Conservation (phyloP, 2,329 filamentous ascomycete genomes). For the Geosmithia putterillii region DNA sequence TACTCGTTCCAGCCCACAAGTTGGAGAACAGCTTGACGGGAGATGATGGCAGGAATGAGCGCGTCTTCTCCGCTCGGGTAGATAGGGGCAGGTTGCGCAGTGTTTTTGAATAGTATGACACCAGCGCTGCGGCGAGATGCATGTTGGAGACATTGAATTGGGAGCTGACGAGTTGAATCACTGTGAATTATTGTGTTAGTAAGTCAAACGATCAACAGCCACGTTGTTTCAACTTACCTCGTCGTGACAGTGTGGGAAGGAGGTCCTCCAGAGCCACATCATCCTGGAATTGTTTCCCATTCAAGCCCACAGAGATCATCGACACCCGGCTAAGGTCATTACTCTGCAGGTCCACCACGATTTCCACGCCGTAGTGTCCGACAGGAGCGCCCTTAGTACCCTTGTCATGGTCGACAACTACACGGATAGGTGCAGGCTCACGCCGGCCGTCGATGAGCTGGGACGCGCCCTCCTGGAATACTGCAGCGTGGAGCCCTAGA, state of each 20-base stretch:
- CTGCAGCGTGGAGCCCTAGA: constrained; percentile 49
- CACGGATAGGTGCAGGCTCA: constrained; percentile 55
- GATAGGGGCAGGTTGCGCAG: constrained; percentile 49
- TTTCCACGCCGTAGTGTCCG: constrained; percentile 58
- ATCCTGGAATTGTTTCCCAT: constrained; percentile 62
- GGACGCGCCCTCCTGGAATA: constrained; percentile 59
- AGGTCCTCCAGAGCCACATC: constrained; percentile 63
- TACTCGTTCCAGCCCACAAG: constrained; percentile 47
- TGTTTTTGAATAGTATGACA: constrained; percentile 68
- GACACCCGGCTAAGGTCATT: constrained; percentile 37
- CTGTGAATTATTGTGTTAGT: constrained; percentile 29
- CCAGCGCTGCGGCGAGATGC: constrained; percentile 51
- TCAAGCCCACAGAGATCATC: constrained; percentile 47
- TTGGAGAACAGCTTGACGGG: constrained; percentile 85
- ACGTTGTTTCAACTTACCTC: constrained; percentile 51
- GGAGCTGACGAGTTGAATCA: constrained; percentile 58
- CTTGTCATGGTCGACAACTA: constrained; percentile 60
- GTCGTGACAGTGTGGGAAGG: constrained; percentile 59
- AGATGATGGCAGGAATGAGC: constrained; percentile 65
- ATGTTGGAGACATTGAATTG: constrained; percentile 59
- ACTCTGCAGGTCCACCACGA: constrained; percentile 50
- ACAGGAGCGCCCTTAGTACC: constrained; percentile 54
- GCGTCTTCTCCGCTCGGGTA: constrained; percentile 50
- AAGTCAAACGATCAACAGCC: not conserved
- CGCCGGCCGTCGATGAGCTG: constrained; percentile 51